Conservation (phyloP, 2,329 filamentous ascomycete genomes). For the Xylariaceae sp. region DNA sequence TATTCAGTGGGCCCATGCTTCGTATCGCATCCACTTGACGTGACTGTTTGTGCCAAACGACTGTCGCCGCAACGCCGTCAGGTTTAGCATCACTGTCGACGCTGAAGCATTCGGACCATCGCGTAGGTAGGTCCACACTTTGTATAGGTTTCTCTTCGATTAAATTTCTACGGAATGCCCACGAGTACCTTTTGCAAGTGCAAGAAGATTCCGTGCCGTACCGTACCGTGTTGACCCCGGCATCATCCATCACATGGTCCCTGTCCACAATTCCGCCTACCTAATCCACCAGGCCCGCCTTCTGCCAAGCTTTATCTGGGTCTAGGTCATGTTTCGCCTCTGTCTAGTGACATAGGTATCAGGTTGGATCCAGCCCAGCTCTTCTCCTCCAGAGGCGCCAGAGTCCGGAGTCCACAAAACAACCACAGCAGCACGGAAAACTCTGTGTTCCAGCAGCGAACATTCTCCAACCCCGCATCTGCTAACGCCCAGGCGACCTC, state of each 20-base stretch:
- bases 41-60: constrained; percentile 5
- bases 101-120: constrained; percentile 1
- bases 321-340: constrained; percentile 13
- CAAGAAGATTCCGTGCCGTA: background rate
- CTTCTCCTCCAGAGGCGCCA: constrained; percentile 2
- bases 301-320: constrained; percentile 16
- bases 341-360: constrained; percentile 16
- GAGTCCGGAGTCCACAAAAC: background rate
- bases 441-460: constrained; percentile 7
- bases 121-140: constrained; percentile 11
- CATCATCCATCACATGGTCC: constrained; percentile 8
- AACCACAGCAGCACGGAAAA: constrained; percentile 3
- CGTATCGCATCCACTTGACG: constrained; percentile 10
- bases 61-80: constrained; percentile 3
- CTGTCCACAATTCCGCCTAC: constrained; percentile 4
- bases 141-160: background rate
- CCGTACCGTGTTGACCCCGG: constrained; percentile 5
- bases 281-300: constrained; percentile 16
- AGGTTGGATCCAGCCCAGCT: constrained; percentile 6
- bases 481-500: constrained; percentile 12
- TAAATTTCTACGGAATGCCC: background rate
- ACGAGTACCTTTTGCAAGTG: no score
- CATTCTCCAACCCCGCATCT: constrained; percentile 14
- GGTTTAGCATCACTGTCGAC: background rate
- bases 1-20: constrained; percentile 13